Conservation (phyloP, 306 rosid species). For the Pyrus pyrifolia region DNA sequence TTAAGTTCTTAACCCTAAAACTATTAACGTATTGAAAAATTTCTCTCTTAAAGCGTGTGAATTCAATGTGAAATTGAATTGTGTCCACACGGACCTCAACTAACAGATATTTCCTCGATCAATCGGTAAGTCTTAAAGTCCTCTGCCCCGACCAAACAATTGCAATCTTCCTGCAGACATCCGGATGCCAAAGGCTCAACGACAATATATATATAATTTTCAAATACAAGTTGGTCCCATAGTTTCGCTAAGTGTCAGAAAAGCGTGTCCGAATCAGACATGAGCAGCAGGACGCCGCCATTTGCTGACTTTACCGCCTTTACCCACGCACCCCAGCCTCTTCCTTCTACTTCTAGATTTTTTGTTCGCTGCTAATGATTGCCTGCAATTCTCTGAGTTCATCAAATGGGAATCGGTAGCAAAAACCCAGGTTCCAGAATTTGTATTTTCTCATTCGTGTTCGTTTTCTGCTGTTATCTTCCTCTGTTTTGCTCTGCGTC, state of each 20-base stretch:
- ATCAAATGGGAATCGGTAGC: slow-evolving; percentile 15
- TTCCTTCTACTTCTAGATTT: not conserved
- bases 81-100: not conserved
- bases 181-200: not conserved
- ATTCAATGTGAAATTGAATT: not conserved
- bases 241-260: not conserved
- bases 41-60: not conserved
- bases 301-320: not conserved
- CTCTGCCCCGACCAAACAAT: not conserved
- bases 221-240: not conserved
- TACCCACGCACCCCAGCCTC: not conserved
- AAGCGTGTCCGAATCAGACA: not conserved
- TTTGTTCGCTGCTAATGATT: not conserved
- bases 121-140: not conserved
- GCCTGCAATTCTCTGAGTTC: not conserved
- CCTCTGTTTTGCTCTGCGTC: slow-evolving; percentile 30
- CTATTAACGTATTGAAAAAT: not conserved
- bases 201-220: not conserved
- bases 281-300: slow-evolving; percentile 5
- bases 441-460: not conserved
- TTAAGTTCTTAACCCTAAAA: not conserved
- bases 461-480: slow-evolving; percentile 13
- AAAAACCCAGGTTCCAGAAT: slow-evolving; percentile 2
- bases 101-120: not conserved
- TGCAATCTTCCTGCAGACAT: not conserved